Evolutionary conservation across 129 eudicot genomes (phyloP).

Genomic region (Artemisia annua): DNA sequence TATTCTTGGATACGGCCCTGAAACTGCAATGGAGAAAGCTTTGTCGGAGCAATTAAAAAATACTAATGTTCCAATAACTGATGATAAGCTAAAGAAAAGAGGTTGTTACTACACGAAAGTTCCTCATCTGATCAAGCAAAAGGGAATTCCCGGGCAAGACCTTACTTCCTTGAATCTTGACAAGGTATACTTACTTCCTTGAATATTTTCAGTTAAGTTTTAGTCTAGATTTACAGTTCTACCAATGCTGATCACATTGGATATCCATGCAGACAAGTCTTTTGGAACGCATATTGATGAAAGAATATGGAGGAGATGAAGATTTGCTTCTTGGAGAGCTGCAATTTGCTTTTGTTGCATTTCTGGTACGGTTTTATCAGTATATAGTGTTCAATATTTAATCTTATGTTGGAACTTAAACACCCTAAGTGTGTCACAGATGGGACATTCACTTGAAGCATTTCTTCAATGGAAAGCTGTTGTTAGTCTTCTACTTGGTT

Average conservation of each 20-base stretch:
- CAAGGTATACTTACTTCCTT: slow-evolving; percentile 52
- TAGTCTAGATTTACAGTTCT: not conserved
- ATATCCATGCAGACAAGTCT: slow-evolving; percentile 51
- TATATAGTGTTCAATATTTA: not conserved
- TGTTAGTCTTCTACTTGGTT: slow-evolving; percentile 72
- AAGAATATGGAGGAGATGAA: slow-evolving; percentile 76
- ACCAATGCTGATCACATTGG: slow-evolving; percentile 5
- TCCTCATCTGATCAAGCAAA: slow-evolving; percentile 78
- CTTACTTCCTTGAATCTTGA: slow-evolving; percentile 90
- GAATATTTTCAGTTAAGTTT: not conserved
- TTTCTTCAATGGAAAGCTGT: slow-evolving; percentile 89
- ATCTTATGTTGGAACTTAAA: not conserved
- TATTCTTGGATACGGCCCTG: slow-evolving; percentile 42
- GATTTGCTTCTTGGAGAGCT: slow-evolving; percentile 82
- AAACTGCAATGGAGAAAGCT: slow-evolving; percentile 66
- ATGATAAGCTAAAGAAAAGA: slow-evolving; percentile 40
- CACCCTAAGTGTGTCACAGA: slow-evolving; percentile 45
- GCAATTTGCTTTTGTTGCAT: slow-evolving; percentile 91
- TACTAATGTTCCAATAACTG: slow-evolving; percentile 43
- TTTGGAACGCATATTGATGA: slow-evolving; percentile 63
- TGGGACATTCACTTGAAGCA: slow-evolving; percentile 95
- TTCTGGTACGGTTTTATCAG: slow-evolving; percentile 58
- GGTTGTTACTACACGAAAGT: slow-evolving; percentile 80
- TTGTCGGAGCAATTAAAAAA: slow-evolving; percentile 67
- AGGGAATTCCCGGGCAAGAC: slow-evolving; percentile 62